phyloP scores from a whole-genome alignment of 805 yeast genomes.

The Torulaspora franciscae region DNA sequence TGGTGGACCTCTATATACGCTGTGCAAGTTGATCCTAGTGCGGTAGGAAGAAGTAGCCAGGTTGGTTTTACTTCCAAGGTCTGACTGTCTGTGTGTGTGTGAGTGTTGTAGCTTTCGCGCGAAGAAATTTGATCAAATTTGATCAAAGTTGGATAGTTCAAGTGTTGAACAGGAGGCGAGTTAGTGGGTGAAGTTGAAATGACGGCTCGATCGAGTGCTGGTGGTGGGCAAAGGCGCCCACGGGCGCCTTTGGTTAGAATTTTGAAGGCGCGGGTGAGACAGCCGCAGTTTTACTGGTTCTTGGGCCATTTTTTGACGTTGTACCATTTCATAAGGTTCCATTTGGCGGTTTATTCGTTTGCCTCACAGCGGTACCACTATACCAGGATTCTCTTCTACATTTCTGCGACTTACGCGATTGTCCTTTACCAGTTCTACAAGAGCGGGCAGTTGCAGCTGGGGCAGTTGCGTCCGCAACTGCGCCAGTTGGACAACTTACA shows the following conservation, averaged over 20 bases:
- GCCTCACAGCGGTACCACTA: slow-evolving; percentile 37
- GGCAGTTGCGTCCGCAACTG: slow-evolving; percentile 32
- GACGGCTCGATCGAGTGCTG: slow-evolving; percentile 1
- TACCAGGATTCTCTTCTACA: slow-evolving; percentile 44
- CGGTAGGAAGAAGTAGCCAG: no score
- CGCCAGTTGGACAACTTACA: slow-evolving; percentile 54
- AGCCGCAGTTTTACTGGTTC: slow-evolving; percentile 69
- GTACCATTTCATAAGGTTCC: slow-evolving; percentile 39
- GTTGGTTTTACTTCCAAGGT: no score
- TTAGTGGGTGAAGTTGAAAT: not conserved
- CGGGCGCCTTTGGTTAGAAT: slow-evolving; percentile 23
- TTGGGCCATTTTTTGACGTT: slow-evolving; percentile 51
- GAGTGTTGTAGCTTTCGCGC: not conserved
- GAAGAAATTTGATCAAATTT: not conserved
- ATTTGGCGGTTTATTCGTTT: slow-evolving; percentile 42
- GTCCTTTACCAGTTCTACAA: slow-evolving; percentile 58
- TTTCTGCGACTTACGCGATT: slow-evolving; percentile 56
- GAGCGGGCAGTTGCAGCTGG: slow-evolving; percentile 36
- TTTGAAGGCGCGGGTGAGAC: slow-evolving; percentile 30
- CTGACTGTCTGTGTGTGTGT: not conserved
- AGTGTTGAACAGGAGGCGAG: not conserved
- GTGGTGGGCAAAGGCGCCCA: slow-evolving; percentile 8
- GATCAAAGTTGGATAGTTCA: not conserved
- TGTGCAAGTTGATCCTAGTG: no score
- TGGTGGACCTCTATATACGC: not conserved